Conservation (phyloP, 1,284 basidiomycete genomes). For the Ustilago trichophora region DNA sequence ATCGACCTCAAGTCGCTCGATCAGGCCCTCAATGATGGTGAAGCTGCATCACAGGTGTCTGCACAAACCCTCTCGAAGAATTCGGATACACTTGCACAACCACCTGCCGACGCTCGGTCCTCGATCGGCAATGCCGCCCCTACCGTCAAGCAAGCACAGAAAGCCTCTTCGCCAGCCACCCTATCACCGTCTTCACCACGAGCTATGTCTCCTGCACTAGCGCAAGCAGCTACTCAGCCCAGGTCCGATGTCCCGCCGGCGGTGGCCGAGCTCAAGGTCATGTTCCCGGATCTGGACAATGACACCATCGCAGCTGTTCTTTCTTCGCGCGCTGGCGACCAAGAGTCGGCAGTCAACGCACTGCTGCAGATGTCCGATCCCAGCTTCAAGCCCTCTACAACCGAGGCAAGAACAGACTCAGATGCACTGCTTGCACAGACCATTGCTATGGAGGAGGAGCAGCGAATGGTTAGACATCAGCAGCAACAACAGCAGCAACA, state of each 20-base stretch:
- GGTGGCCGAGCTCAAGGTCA: constrained; percentile 47
- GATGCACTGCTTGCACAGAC: constrained; percentile 51
- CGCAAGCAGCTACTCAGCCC: constrained; percentile 6
- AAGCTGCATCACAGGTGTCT: constrained; percentile 29
- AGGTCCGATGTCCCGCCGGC: constrained; percentile 13
- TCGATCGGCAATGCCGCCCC: constrained; percentile 5
- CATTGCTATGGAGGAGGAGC: constrained; percentile 50
- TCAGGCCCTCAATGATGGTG: constrained; percentile 30
- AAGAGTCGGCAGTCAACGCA: constrained; percentile 54
- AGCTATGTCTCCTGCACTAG: constrained; percentile 30
- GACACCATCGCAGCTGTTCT: constrained; percentile 56
- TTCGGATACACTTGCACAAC: constrained; percentile 35
- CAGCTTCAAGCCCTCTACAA: constrained; percentile 37
- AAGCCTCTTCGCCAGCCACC: constrained; percentile 37
- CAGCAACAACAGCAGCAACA: constrained; percentile 37
- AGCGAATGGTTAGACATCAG: constrained; percentile 12
- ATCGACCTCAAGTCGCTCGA: constrained; percentile 43
- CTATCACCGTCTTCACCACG: constrained; percentile 44
- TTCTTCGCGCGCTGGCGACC: constrained; percentile 46
- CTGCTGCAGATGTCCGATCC: constrained; percentile 60
- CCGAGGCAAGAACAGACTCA: constrained; percentile 40
- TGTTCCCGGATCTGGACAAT: constrained; percentile 57
- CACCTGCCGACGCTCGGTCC: constrained; percentile 24
- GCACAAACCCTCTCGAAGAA: constrained; percentile 25
- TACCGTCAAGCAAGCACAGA: constrained; percentile 7